Evolutionary conservation across 163 green algal genomes (phyloP).

Genomic region (Chloromonas sp.): DNA sequence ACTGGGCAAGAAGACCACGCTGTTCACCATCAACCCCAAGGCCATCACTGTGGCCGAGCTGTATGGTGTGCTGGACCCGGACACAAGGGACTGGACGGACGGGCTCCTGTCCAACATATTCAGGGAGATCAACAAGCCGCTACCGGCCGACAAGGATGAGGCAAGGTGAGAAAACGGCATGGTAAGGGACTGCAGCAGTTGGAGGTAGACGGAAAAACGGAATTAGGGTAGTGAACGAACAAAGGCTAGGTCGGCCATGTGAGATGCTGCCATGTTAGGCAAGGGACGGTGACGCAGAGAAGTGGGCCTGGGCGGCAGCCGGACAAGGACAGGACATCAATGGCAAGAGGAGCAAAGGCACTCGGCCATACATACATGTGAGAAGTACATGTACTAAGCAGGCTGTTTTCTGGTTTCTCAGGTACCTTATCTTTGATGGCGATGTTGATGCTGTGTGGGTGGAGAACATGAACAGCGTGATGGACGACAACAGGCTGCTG

Average conservation of each 20-base stretch:
- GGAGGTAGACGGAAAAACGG: too few species aligned
- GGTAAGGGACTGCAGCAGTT: too few species aligned
- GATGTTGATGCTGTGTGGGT: constrained; percentile 91
- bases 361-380: background rate
- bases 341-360: too few species aligned
- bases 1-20: constrained; percentile 70
- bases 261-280: too few species aligned
- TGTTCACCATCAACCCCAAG: constrained; percentile 83
- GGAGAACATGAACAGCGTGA: constrained; percentile 91
- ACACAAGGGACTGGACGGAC: constrained; percentile 87
- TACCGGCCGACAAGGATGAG: constrained; percentile 58
- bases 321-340: too few species aligned
- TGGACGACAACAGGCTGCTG: constrained; percentile 92
- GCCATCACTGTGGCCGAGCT: constrained; percentile 73
- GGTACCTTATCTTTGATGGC: constrained; percentile 80
- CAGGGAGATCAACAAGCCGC: constrained; percentile 74
- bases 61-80: constrained; percentile 81
- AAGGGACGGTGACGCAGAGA: too few species aligned
- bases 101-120: constrained; percentile 85
- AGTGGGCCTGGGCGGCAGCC: too few species aligned
- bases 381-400: background rate
- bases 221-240: too few species aligned
- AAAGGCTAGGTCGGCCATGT: too few species aligned
- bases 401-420: background rate
- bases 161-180: constrained; percentile 15